These are phyloP conservation scores for Geranium brycei DNA, from an alignment of 345 rosid species.

Conservation along the genomic window DNA sequence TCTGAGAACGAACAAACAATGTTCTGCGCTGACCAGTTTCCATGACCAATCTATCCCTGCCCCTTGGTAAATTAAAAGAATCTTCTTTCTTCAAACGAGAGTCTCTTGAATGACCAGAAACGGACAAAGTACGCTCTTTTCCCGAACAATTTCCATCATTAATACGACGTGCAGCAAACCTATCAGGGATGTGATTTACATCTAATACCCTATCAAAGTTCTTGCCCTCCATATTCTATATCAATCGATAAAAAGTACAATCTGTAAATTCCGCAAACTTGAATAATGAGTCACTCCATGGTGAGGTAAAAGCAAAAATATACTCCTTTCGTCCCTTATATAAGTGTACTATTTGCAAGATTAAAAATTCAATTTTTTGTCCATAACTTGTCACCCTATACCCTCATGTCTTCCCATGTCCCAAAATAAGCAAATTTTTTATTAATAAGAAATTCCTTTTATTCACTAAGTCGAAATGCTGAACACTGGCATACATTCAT, in stretches of 20 bases:
- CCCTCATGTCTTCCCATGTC: too few species aligned
- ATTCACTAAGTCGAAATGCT: too few species aligned
- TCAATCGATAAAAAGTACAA: background rate
- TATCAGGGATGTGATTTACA: slow-evolving; percentile 80
- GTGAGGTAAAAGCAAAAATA: background rate
- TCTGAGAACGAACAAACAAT: slow-evolving; percentile 15
- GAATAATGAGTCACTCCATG: background rate
- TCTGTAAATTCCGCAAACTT: background rate
- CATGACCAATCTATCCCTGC: slow-evolving; percentile 18
- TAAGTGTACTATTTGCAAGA: background rate
- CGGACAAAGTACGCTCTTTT: slow-evolving; percentile 24
- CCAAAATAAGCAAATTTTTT: too few species aligned
- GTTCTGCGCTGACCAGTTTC: slow-evolving; percentile 22
- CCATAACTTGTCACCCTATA: too few species aligned
- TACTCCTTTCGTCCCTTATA: too few species aligned
- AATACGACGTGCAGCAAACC: slow-evolving; percentile 19
- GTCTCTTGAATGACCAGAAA: slow-evolving; percentile 18
- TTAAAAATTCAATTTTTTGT: too few species aligned
- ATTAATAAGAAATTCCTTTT: too few species aligned
- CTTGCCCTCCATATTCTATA: slow-evolving; percentile 56
- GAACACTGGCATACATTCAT: too few species aligned
- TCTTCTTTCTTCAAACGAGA: slow-evolving; percentile 19
- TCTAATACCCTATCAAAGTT: slow-evolving; percentile 47
- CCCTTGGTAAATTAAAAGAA: slow-evolving; percentile 15
- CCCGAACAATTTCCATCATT: slow-evolving; percentile 16